Conservation (phyloP, 192 early-diverging fungal genomes). For the Backusella sp. region DNA sequence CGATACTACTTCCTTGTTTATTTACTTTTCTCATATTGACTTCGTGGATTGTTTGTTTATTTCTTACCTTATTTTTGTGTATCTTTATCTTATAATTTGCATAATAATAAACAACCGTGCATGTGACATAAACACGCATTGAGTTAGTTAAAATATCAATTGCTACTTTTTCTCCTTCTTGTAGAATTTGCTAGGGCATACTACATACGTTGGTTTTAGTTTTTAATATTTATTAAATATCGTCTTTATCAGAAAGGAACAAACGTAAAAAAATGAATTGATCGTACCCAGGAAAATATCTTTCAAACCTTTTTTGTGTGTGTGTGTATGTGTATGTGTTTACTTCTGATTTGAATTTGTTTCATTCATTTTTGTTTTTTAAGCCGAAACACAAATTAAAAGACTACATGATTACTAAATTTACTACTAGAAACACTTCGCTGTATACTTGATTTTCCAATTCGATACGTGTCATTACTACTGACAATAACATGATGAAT, state of each 20-base stretch:
- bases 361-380: neutral
- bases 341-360: neutral
- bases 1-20: neutral
- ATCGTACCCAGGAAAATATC: neutral
- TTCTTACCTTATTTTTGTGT: neutral
- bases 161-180: neutral
- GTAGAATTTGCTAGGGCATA: neutral
- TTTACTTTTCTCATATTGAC: neutral
- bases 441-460: neutral
- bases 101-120: neutral
- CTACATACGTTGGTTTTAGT: neutral
- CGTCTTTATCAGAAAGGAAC: neutral
- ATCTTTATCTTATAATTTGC: neutral
- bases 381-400: neutral
- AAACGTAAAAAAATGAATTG: neutral
- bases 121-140: neutral
- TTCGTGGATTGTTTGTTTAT: neutral
- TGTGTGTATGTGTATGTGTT: neutral
- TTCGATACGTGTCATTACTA: neutral
- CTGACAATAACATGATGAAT: neutral
- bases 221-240: neutral
- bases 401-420: neutral
- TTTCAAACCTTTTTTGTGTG: neutral
- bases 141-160: neutral
- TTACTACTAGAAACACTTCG: neutral